Evolutionary conservation across 1,139 yeast species (phyloP), one percentile per base, ranked within the genome.

Genomic region (Kodamaea anthophila): DNA sequence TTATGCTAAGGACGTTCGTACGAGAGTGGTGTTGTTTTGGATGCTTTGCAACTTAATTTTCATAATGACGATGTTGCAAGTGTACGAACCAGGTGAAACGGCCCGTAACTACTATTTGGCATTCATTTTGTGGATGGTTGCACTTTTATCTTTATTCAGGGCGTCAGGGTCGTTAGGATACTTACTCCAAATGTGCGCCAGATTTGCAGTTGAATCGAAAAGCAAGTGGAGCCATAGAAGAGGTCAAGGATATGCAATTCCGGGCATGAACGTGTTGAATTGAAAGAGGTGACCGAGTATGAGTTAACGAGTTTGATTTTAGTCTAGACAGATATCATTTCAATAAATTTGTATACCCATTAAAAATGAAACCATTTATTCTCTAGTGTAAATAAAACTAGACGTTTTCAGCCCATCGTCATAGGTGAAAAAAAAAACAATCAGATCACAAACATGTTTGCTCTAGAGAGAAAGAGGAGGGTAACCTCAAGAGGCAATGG

Each of bases 1-100:
- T 54, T 88, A 91, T 53, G 94, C 93, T 47, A 77, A 94, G 49
- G 95, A 87, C 53, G 85, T 91, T 18, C 76, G 98, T 60, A 85
- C 97, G 1, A 73, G 91, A 40, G 96, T 91, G 26, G 97, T 91
- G n/a, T 71, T 88, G 47, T 60, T 77, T 6, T 91, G 98, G 98
- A 71, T 91, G 72, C 65, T 87, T 31, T 64, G 83, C 18, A 91
- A 91, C 52, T 64, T 84, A 46, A 55, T 91, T 14, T 66, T 91
- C 43, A 79, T 85, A 22, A 77, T 88, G 87, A 75, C 93, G 9
- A 82, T 91, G 63, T 72, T 87, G 9, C 94, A 88, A 55, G 80
- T 86, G 10, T 87, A 79, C 49, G 60, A 68, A 13, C 74, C 87
- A 3, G 78, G 77, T 26, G 72, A 73, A 30, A 68, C 77, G 13